Evolutionary conservation across 73 alveolate genomes (phyloP).

Genomic region (Tetrahymena thermophila): DNA sequence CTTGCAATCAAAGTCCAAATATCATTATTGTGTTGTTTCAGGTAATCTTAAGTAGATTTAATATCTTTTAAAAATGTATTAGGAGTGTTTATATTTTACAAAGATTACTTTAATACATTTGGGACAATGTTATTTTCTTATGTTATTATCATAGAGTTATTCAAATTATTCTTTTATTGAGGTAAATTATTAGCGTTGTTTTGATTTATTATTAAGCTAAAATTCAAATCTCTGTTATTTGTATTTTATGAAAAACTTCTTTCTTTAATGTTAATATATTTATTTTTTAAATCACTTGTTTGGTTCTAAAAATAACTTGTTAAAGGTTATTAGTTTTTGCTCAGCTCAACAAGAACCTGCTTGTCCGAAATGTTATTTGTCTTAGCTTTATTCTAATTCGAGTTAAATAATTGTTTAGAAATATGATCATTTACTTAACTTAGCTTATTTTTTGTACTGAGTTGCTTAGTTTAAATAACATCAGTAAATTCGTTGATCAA

Average conservation of each 20-base stretch:
- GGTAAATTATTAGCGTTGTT: background rate
- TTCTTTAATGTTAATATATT: background rate
- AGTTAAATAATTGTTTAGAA: background rate
- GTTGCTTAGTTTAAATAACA: background rate
- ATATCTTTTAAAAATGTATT: background rate
- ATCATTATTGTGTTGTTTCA: background rate
- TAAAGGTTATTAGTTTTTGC: background rate
- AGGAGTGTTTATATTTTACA: background rate
- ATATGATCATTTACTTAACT: background rate
- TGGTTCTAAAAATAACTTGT: background rate
- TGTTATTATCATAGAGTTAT: background rate
- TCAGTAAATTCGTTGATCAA: background rate
- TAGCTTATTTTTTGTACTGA: background rate
- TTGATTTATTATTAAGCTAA: background rate
- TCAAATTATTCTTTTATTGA: background rate
- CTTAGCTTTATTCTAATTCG: too few relatives aligned
- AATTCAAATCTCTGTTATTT: background rate
- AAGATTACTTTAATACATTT: background rate
- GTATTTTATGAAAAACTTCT: background rate
- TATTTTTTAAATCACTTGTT: background rate
- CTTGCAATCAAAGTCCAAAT: background rate
- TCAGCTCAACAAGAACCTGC: background rate
- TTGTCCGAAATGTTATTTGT: background rate
- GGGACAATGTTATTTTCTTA: background rate
- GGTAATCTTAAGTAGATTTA: background rate